Conservation (phyloP, 306 rosid species). For the Malus sylvestris region DNA sequence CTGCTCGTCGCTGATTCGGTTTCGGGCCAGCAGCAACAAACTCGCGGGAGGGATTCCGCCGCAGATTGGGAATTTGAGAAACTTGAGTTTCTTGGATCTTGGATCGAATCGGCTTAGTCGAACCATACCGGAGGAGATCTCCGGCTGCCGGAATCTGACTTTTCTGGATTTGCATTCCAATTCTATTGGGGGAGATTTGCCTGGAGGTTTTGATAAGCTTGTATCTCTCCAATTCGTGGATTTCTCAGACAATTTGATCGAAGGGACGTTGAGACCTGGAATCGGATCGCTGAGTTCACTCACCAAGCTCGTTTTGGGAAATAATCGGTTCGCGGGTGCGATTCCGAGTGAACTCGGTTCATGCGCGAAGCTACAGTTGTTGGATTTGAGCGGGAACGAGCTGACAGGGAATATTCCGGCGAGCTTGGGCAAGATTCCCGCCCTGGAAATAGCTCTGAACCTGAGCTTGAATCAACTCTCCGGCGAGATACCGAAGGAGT, state of each 20-base stretch:
- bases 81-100: conserved; percentile 62
- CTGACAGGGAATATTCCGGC: conserved; percentile 62
- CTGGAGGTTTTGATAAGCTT: conserved; percentile 39
- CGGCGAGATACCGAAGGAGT: conserved; percentile 60
- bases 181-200: conserved; percentile 50
- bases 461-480: conserved; percentile 66
- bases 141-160: conserved; percentile 70
- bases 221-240: conserved; percentile 66
- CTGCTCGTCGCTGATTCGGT: conserved; percentile 72
- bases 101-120: conserved; percentile 51
- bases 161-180: conserved; percentile 79
- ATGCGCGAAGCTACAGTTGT: conserved; percentile 49
- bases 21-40: conserved; percentile 57
- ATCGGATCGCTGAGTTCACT: conserved; percentile 56
- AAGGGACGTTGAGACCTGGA: conserved; percentile 45
- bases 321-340: conserved; percentile 57
- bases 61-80: conserved; percentile 54
- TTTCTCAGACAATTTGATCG: conserved; percentile 60
- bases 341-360: conserved; percentile 62
- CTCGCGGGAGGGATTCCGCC: conserved; percentile 56
- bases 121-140: conserved; percentile 46
- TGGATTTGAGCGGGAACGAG: conserved; percentile 61
- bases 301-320: conserved; percentile 52
- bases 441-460: conserved; percentile 73
- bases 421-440: conserved; percentile 53